Base-by-base conservation (phyloP, 441 rosid genomes). In the Pelargonium cotyledonis region DNA sequence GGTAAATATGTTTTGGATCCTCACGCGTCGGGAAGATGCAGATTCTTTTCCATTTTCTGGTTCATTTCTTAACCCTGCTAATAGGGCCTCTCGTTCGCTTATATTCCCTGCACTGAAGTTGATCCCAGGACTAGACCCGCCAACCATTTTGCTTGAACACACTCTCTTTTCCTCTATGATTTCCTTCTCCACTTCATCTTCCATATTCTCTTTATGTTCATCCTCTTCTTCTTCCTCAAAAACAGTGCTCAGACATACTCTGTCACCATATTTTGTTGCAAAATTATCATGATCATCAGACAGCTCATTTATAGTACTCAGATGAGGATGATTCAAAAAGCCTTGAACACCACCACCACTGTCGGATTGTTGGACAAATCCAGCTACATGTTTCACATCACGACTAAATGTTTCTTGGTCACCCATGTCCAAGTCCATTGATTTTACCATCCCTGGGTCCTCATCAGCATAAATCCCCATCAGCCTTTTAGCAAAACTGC, bases 401-500 rank as follows among this genome's bases (percentile, higher is more conserved):
- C 80, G 86, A 40, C 71, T 65, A 40, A 62, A 68, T 35, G 85
- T 77, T 65, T 94, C 97, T 60, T 84, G 77, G 69, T 90, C 99
- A 68, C 92, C 85, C 91, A 80, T 91, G 83, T 91, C 99, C 72
- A 94, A 75, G 64, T 91, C 97, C 97, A 94, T 94, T 15, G 99
- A 94, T 79, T 89, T 94, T 41, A 91, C 99, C 99, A 91, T 94
- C 69, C 89, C 89, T 9, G 86, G 88, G 63, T 86, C 96, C 66
- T 90, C 99, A 73, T 85, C 94, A 63, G 81, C 84, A 76, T 78
- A 85, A 29, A 78, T 80, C 61, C 84, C 82, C 81, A 79, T 2
- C 53, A 94, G 76, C 84, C 88, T 89, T 78, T 80, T 84, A 8
- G 91, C 93, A 82, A 94, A 89, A 75, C 84, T 85, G 73, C 89